These are phyloP conservation scores for Canavalia gladiata DNA, from an alignment of 306 rosid species.

Conservation along the genomic window DNA sequence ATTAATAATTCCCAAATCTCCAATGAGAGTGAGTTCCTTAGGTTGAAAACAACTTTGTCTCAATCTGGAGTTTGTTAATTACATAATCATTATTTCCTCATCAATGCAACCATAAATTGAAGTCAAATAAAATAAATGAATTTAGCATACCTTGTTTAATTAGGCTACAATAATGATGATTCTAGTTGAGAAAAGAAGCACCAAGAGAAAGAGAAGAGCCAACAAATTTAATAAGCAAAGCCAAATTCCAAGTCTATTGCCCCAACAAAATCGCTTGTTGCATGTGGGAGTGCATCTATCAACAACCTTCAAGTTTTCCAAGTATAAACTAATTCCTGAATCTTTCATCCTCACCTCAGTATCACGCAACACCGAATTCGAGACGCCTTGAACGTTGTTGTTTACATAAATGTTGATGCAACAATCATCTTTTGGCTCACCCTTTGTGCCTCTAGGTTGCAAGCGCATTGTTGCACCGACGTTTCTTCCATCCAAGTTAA, in stretches of 20 bases:
- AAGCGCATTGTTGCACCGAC: conserved; percentile 58
- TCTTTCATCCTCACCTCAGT: conserved; percentile 57
- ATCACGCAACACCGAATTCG: conserved; percentile 55
- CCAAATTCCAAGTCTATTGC: conserved; percentile 23
- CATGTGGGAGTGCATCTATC: conserved; percentile 28
- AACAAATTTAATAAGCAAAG: conserved; percentile 40
- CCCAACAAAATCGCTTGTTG: conserved; percentile 12
- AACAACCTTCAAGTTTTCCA: conserved; percentile 51
- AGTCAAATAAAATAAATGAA: conserved; percentile 21
- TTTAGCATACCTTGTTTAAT: neutral
- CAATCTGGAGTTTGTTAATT: conserved; percentile 10
- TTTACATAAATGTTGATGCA: conserved; percentile 62
- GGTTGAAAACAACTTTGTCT: neutral
- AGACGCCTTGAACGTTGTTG: conserved; percentile 61
- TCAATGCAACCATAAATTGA: conserved; percentile 3
- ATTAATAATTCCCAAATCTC: conserved; percentile 11
- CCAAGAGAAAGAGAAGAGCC: conserved; percentile 39
- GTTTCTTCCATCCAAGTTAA: conserved; percentile 56
- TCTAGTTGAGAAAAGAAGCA: conserved; percentile 51
- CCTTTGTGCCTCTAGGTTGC: conserved; percentile 49
- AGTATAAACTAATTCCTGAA: conserved; percentile 55
- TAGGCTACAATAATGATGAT: conserved; percentile 37
- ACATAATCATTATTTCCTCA: conserved; percentile 28
- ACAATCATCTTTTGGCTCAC: conserved; percentile 53
- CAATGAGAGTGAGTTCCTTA: neutral